Evolutionary conservation across 768 basidiomycete species (phyloP).

Genomic region (Lenzites betulinus): DNA sequence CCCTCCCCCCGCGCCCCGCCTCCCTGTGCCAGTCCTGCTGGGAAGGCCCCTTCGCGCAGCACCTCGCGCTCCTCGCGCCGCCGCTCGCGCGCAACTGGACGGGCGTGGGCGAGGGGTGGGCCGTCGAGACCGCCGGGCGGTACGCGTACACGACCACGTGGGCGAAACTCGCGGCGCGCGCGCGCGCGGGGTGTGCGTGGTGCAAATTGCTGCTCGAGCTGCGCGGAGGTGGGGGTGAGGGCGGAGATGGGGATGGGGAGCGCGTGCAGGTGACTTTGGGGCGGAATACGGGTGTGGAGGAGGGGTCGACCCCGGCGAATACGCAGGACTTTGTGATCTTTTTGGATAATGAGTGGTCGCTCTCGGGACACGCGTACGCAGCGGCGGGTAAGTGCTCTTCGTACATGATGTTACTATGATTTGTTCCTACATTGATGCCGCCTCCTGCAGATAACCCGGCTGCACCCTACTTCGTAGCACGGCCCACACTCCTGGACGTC

Average conservation of each 20-base stretch:
- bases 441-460: background rate
- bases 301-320: background rate
- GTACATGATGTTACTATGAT: too few relatives aligned
- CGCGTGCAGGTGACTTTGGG: background rate
- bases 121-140: background rate
- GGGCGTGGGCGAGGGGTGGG: too few relatives aligned
- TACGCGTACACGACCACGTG: background rate
- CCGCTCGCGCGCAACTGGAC: background rate
- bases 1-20: too few relatives aligned
- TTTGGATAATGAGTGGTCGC: background rate
- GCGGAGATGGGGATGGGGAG: too few relatives aligned
- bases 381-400: background rate
- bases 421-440: background rate
- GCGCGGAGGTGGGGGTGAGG: background rate
- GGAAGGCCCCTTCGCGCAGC: background rate
- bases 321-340: background rate
- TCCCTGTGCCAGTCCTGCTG: background rate
- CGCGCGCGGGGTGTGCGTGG: background rate
- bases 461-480: background rate
- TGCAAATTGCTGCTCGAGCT: background rate
- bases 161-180: background rate
- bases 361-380: background rate
- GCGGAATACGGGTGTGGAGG: too few relatives aligned
- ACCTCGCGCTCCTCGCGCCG: background rate
- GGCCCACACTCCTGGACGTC: background rate